phyloP scores from a whole-genome alignment of 2,329 filamentous ascomycete species.

The Basipetospora chlamydospora region DNA sequence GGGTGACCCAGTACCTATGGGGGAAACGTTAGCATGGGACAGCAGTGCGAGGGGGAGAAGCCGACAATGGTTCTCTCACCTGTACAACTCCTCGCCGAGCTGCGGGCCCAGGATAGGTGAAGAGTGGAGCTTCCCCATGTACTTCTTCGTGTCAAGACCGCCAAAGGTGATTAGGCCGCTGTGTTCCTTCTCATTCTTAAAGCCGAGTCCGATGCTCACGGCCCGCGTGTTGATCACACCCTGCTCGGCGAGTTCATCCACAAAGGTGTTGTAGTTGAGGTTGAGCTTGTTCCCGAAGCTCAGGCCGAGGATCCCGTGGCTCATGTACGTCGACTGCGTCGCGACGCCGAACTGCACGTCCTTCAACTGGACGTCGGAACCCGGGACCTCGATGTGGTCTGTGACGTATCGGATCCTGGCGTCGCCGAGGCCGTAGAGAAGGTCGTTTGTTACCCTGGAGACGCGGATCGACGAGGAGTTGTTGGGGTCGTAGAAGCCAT shows the following conservation, averaged over 20 bases:
- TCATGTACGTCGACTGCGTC: conserved; percentile 13
- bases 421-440: conserved; percentile 17
- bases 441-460: conserved; percentile 9
- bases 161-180: conserved; percentile 25
- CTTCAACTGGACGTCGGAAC: conserved; percentile 12
- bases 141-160: conserved; percentile 31
- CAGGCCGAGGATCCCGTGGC: conserved; percentile 18
- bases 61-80: too few species aligned
- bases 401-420: conserved; percentile 15
- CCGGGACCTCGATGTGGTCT: conserved; percentile 16
- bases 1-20: conserved; percentile 27
- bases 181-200: conserved; percentile 11
- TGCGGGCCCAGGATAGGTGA: conserved; percentile 15
- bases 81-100: conserved; percentile 11
- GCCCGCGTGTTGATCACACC: conserved; percentile 14
- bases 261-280: conserved; percentile 15
- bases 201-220: conserved; percentile 20
- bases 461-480: conserved; percentile 12
- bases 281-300: conserved; percentile 16
- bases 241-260: conserved; percentile 16
- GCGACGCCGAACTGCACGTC: conserved; percentile 18
- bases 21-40: too few species aligned
- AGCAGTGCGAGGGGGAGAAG: too few species aligned
- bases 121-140: conserved; percentile 19
- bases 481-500: conserved; percentile 8